Evolutionary conservation across 2,329 filamentous ascomycete species (phyloP).

Genomic region (Sporothrix mexicana): DNA sequence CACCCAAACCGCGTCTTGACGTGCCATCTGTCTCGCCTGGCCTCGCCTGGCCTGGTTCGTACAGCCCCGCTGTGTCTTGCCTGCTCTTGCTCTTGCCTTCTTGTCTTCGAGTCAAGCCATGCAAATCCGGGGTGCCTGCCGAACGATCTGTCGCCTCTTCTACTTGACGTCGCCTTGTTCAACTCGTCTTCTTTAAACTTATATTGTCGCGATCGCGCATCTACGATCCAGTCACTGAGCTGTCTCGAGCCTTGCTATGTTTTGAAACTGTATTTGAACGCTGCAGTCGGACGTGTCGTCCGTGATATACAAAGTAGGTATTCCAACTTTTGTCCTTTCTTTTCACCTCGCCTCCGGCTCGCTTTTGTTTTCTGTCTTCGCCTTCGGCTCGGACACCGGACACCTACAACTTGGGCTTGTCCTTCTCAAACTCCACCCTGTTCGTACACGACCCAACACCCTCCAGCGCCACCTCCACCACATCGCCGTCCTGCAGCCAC

Average conservation of each 20-base stretch:
- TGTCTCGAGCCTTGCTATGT: no score
- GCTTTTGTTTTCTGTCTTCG: background rate
- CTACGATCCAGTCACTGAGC: no score
- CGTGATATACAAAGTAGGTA: no score
- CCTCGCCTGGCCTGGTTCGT: background rate
- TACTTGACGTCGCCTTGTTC: no score
- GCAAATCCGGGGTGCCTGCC: background rate
- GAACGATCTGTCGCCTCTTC: background rate
- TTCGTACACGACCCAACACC: conserved; percentile 66
- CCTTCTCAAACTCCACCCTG: conserved; percentile 53
- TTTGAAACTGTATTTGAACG: no score
- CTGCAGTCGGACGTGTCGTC: no score
- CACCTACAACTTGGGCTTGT: conserved; percentile 47
- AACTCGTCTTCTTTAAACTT: no score
- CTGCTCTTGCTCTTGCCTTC: no score
- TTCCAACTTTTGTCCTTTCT: background rate
- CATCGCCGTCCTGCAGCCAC: conserved; percentile 73
- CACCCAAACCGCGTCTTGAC: no score
- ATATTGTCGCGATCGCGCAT: no score
- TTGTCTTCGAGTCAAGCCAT: no score
- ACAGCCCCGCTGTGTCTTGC: background rate
- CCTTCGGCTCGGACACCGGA: background rate
- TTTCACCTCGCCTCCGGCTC: background rate
- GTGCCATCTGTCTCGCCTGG: no score
- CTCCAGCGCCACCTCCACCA: conserved; percentile 71